Base-by-base conservation (phyloP, 2,329 filamentous ascomycete genomes). In the Furcasterigmium sp. region DNA sequence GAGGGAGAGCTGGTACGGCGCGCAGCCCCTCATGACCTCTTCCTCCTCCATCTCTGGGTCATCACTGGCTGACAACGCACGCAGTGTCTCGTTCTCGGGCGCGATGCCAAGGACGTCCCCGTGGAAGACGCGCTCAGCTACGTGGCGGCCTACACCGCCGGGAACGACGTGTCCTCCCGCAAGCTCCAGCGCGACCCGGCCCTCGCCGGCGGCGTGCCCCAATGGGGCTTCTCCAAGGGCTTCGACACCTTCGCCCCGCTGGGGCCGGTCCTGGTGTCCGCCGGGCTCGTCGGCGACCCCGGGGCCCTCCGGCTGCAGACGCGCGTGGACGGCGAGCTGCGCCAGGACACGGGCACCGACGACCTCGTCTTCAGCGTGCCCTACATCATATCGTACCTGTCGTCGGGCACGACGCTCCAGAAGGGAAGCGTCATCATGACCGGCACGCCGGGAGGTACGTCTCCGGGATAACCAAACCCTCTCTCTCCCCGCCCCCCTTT, bases 161-260 rank as follows among this genome's bases (percentile, higher is more conserved):
- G 73, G 23, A 81, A 82, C 49, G 77, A 81, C 49, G 62, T 82
- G 1, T 74, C 71, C 0, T 66, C 68, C 0, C 68, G 77, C 0
- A 75, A 76, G 47, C 59, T 70, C 26, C 77, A 81, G 48, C 59
- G 71, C 4, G 69, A 78, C 17, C 68, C 72, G 0, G 56, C 55
- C 0, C 59, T 68, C 3, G 75, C 75, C 0, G 75, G 75, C 0
- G 64, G 59, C 1, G 70, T 79, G 0, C 76, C 75, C 0, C 77
- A 81, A 52, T 80, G 73, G 71, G 67, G 70, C 0, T 80, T 78
- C 48, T 69, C 64, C 14, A 80, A 80, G 50, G 72, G 74, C 0
- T 80, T 80, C 42, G 75, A 81, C 48, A 75, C 67, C 0, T 80
- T 65, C 48, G 72, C 72, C 1, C 78, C 76, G 0, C 44, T 80